phyloP scores from a whole-genome alignment of 208 protist species.

The Phytomonas francai region DNA sequence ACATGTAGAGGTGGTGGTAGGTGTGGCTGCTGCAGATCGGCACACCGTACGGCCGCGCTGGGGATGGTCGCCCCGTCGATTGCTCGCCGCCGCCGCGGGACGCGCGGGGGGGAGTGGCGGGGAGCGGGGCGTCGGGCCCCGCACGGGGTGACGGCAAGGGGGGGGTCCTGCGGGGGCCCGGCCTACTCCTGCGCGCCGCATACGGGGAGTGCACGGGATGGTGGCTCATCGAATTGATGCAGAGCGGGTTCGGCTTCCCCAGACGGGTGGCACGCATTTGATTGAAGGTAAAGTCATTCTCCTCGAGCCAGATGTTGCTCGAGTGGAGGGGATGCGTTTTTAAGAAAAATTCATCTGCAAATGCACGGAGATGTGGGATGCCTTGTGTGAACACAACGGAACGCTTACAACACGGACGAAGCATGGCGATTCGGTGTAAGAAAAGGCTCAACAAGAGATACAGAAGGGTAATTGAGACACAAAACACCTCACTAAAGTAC shows the following conservation, averaged over 20 bases:
- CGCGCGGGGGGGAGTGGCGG: no score
- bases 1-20: constrained; percentile 24
- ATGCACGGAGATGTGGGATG: constrained; percentile 41
- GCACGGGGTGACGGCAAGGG: no score
- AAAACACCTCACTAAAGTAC: no score
- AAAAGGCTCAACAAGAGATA: not conserved
- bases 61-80: no score
- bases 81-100: not conserved
- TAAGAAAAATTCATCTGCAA: constrained; percentile 37
- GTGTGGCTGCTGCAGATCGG: constrained; percentile 28
- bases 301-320: constrained; percentile 54
- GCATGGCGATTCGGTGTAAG: constrained; percentile 14
- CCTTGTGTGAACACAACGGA: constrained; percentile 61
- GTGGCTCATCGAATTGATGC: constrained; percentile 35
- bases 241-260: constrained; percentile 14
- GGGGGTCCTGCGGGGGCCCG: no score
- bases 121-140: no score
- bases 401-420: constrained; percentile 13
- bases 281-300: constrained; percentile 30
- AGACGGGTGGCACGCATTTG: not conserved
- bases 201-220: constrained; percentile 41
- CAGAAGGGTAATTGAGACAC: not conserved
- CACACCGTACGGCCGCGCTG: constrained; percentile 15
- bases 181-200: not conserved
- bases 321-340: constrained; percentile 42